Conservation (phyloP, 441 rosid genomes). For the Geranium incanum region DNA sequence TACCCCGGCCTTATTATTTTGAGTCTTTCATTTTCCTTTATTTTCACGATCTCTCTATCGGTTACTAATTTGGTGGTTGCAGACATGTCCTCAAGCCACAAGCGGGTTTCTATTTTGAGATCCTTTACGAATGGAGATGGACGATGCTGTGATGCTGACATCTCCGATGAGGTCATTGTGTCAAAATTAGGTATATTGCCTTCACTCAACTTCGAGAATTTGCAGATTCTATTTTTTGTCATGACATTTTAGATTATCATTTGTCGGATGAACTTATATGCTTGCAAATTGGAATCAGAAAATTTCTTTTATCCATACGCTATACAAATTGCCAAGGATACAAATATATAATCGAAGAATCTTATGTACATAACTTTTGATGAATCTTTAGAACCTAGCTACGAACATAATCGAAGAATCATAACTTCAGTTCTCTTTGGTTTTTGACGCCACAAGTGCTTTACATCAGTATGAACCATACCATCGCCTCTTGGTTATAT, state of each 20-base stretch:
- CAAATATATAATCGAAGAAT: too few species aligned
- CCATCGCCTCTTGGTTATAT: background rate
- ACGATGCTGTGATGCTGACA: constrained; percentile 13
- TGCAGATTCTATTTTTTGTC: too few species aligned
- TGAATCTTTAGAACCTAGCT: background rate
- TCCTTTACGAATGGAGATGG: constrained; percentile 19
- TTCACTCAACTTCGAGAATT: too few species aligned
- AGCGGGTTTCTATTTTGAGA: constrained; percentile 15
- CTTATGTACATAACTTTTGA: too few species aligned
- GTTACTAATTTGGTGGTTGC: constrained; percentile 21
- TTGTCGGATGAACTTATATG: too few species aligned
- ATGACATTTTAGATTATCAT: too few species aligned
- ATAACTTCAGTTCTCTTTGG: background rate
- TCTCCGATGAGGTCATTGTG: constrained; percentile 11
- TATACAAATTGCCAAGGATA: too few species aligned
- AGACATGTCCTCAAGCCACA: constrained; percentile 20
- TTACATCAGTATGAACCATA: background rate
- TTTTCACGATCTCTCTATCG: background rate
- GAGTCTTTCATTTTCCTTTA: constrained; percentile 6
- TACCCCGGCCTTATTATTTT: background rate
- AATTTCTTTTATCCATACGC: too few species aligned
- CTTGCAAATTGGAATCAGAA: too few species aligned
- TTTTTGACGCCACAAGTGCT: background rate
- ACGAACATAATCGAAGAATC: background rate
- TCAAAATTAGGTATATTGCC: constrained; percentile 30